phyloP scores from a whole-genome alignment of 148 eudicot species.

The Chenopodium quinoa region DNA sequence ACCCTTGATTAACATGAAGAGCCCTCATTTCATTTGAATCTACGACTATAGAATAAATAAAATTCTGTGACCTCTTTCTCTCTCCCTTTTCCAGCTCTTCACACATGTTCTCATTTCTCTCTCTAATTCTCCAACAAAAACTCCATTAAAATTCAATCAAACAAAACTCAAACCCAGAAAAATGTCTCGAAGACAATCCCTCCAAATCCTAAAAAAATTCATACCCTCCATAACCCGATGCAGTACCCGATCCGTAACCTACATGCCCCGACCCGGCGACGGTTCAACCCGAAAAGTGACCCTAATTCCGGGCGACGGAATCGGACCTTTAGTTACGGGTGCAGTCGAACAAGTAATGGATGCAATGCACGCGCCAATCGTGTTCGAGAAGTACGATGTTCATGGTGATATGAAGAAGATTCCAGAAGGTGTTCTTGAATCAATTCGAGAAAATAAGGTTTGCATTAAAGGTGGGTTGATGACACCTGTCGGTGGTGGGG shows the following conservation, averaged over 20 bases:
- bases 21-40: neutral
- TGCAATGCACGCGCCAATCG: slow-evolving; percentile 80
- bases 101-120: neutral
- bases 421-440: slow-evolving; percentile 52
- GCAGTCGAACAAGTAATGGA: slow-evolving; percentile 72
- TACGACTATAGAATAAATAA: too few species aligned
- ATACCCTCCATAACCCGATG: slow-evolving; percentile 25
- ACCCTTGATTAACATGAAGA: neutral
- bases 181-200: slow-evolving; percentile 44
- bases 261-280: slow-evolving; percentile 95
- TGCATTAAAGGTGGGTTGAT: slow-evolving; percentile 68
- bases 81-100: neutral
- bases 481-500: slow-evolving; percentile 84
- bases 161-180: neutral
- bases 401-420: slow-evolving; percentile 63
- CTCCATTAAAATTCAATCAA: neutral
- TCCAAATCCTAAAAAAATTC: slow-evolving; percentile 26
- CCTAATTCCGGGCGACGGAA: slow-evolving; percentile 77
- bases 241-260: slow-evolving; percentile 54
- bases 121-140: neutral
- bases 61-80: neutral
- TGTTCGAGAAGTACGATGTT: slow-evolving; percentile 61
- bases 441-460: slow-evolving; percentile 61
- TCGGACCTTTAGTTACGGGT: slow-evolving; percentile 77
- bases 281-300: slow-evolving; percentile 59